phyloP scores from a whole-genome alignment of 176 grass and related monocot species.

The Triticum timopheevii region DNA sequence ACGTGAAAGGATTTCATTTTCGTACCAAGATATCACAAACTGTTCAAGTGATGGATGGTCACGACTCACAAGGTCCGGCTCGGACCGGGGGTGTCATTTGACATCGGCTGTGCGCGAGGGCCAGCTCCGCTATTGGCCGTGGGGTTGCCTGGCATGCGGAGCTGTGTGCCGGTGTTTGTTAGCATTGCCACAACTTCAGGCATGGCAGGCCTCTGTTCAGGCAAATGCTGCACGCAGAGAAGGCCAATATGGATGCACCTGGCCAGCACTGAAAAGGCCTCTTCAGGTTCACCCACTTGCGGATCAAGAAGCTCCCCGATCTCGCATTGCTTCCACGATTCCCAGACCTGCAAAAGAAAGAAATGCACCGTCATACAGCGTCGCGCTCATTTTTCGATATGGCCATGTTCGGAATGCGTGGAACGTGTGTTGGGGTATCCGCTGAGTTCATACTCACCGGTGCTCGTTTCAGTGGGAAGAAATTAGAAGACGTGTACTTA shows the following conservation, averaged over 20 bases:
- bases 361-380: not conserved
- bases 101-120: no score
- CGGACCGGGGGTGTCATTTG: no score
- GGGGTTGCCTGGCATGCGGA: not conserved
- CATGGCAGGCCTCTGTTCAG: constrained; percentile 40
- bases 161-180: not conserved
- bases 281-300: not conserved
- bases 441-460: not conserved
- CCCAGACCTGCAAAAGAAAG: constrained; percentile 29
- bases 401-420: not conserved
- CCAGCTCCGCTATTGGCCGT: no score
- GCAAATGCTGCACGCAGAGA: constrained; percentile 47
- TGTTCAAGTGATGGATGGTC: no score
- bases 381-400: no score
- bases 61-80: no score
- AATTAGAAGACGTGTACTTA: not conserved
- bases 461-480: not conserved
- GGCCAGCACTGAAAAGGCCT: not conserved
- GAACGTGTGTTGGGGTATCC: not conserved
- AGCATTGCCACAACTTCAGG: constrained; percentile 35
- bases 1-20: no score
- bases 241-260: constrained; percentile 54
- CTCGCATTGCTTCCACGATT: constrained; percentile 19
- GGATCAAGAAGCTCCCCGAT: constrained; percentile 25
- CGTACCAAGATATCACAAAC: no score